Evolutionary conservation across 2,329 filamentous ascomycete species (phyloP), one percentile per base, ranked within the genome.

Genomic region (Pseudopyrenochaeta lycopersici): DNA sequence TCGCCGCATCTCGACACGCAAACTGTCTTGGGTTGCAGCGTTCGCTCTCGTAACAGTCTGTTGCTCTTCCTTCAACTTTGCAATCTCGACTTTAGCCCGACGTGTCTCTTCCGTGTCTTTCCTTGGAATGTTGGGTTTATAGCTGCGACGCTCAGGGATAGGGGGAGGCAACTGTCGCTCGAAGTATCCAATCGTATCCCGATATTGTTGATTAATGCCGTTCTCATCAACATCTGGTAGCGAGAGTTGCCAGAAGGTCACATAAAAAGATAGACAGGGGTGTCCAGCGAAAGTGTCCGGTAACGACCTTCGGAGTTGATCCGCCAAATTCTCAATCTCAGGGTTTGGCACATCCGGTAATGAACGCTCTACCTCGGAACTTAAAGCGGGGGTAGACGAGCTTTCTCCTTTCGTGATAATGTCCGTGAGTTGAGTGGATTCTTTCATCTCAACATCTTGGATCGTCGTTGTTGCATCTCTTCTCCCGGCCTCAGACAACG

Each of bases 171-270:
- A 46, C 29, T 67, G 59, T 20, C 53, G 58, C 49, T 66, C 57
- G 17, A 60, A 65, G 20, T 54, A 46, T 27, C 86, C 85, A 31
- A 88, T 87, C 70, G 96, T 92, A 14, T 87, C 84, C 42, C 90
- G 84, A 71, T 99, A 99, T 55, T 89, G 90, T 36, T 87, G 84
- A 51, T 88, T 87, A 42, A 68, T 1, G 30, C 87, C 56, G 86
- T 86, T 46, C 27, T 1, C 91, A 90, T 59, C 93, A 7, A 75
- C 61, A 36, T 99, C 94, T 40, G 90, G 88, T 2, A 96, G 84
- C 23, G 92, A 88, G 11, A 97, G 82, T 45, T 93, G 89, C 95
- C 95, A 99, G 77, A 99, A 99, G 0, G 90, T 90, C 38, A 90
- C 86, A 68, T 92, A 97, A 72, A 97, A 94, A 27, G 90, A 87